Conservation (phyloP, 257 asterid genomes). For the Fraxinus excelsior region DNA sequence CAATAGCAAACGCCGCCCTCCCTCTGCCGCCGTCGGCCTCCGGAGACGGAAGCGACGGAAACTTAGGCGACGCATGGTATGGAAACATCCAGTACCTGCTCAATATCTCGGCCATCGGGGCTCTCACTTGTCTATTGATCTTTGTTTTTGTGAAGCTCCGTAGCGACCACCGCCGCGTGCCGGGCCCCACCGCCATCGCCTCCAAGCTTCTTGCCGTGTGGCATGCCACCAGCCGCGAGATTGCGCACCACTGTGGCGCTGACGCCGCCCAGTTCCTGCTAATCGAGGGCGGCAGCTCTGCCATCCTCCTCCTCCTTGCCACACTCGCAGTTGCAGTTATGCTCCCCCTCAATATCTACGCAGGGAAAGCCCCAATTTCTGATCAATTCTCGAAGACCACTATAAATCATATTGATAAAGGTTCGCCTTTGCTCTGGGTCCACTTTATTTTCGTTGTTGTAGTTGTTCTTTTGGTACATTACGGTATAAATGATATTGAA, state of each 20-base stretch:
- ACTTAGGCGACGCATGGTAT: conserved; percentile 73
- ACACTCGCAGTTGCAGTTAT: conserved; percentile 55
- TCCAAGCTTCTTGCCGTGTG: conserved; percentile 96
- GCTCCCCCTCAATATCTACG: conserved; percentile 79
- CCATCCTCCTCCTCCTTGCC: conserved; percentile 68
- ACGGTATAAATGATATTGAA: conserved; percentile 75
- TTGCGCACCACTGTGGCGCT: conserved; percentile 94
- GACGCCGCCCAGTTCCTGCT: conserved; percentile 95
- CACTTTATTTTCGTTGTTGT: conserved; percentile 83
- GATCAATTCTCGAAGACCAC: conserved; percentile 94
- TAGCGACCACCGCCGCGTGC: conserved; percentile 94
- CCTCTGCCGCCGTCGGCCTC: conserved; percentile 58
- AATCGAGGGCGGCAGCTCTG: conserved; percentile 91
- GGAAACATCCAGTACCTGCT: conserved; percentile 91
- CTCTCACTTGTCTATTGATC: conserved; percentile 78
- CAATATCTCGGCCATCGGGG: conserved; percentile 93
- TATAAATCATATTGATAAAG: conserved; percentile 73
- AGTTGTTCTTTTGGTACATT: no score
- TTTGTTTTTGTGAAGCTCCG: conserved; percentile 93
- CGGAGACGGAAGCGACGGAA: conserved; percentile 52
- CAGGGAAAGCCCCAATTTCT: conserved; percentile 66
- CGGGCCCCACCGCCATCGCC: conserved; percentile 80
- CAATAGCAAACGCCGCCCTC: conserved; percentile 30
- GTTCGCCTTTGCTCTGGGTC: conserved; percentile 91
- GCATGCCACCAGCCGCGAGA: conserved; percentile 92